Evolutionary conservation across 331 rosid species (phyloP).

Genomic region (Quercus lobata): DNA sequence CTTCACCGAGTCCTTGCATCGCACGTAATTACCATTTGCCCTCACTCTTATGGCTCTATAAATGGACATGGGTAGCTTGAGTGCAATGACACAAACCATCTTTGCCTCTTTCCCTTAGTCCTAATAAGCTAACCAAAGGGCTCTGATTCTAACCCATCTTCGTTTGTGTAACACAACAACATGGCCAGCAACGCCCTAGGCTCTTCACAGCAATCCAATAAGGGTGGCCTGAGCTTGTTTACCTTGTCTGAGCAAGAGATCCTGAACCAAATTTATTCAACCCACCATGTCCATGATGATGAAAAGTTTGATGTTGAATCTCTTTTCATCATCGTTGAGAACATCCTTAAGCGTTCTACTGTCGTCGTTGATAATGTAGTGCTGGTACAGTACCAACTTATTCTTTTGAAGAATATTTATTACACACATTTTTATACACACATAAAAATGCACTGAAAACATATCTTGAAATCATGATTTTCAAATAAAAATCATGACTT

Average conservation of each 20-base stretch:
- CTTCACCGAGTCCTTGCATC: too few relatives aligned
- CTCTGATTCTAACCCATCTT: too few relatives aligned
- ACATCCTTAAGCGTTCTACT: constrained; percentile 46
- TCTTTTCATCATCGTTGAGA: not conserved
- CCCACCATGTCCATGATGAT: not conserved
- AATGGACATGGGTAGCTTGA: too few relatives aligned
- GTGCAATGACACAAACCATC: too few relatives aligned
- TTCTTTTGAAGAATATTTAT: too few relatives aligned
- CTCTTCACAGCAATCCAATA: not conserved
- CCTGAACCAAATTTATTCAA: not conserved
- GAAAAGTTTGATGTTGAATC: not conserved
- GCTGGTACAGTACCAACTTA: constrained; percentile 23
- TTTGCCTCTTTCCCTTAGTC: too few relatives aligned
- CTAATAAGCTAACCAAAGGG: too few relatives aligned
- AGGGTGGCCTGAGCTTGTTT: not conserved
- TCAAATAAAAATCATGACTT: too few relatives aligned
- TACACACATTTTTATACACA: fast-evolving
- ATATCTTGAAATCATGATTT: too few relatives aligned
- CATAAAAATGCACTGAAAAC: too few relatives aligned
- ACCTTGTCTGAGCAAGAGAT: not conserved
- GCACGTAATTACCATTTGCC: too few relatives aligned
- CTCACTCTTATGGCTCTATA: too few relatives aligned
- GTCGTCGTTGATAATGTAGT: constrained; percentile 42
- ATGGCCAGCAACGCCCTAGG: not conserved
- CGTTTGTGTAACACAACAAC: not conserved